phyloP scores from a whole-genome alignment of 75 land plant genomes.

The Cunninghamia lanceolata region DNA sequence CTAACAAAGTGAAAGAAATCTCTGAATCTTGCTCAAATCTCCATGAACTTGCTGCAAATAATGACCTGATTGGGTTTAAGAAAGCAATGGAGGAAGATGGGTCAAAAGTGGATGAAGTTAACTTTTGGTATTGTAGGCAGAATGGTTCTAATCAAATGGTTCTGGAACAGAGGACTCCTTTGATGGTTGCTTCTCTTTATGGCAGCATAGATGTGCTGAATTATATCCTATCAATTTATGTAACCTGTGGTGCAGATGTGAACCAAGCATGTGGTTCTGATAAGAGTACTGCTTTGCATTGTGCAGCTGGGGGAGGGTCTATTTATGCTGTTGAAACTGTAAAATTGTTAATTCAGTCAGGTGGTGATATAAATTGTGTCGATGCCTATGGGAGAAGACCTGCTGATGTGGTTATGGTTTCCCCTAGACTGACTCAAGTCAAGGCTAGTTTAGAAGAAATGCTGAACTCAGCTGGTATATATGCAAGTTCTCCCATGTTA shows the following conservation, averaged over 20 bases:
- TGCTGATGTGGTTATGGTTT: constrained; percentile 46
- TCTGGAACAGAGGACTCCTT: constrained; percentile 53
- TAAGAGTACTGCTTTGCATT: constrained; percentile 70
- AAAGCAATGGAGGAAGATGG: constrained; percentile 33
- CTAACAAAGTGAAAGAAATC: background rate
- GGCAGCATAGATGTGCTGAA: constrained; percentile 64
- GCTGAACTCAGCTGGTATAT: constrained; percentile 14
- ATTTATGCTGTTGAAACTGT: constrained; percentile 36
- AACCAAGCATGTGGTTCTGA: constrained; percentile 53
- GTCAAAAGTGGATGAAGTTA: constrained; percentile 46
- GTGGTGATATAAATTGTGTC: constrained; percentile 44
- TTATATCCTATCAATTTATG: constrained; percentile 35
- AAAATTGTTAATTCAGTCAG: constrained; percentile 50
- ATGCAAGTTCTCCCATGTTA: constrained; percentile 1
- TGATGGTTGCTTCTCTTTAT: constrained; percentile 77
- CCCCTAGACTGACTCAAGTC: constrained; percentile 24
- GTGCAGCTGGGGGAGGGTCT: constrained; percentile 82
- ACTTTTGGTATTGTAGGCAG: constrained; percentile 56
- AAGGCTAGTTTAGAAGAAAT: constrained; percentile 37
- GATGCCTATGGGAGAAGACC: constrained; percentile 63
- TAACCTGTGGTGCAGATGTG: constrained; percentile 37
- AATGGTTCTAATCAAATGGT: constrained; percentile 51
- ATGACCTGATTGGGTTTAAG: constrained; percentile 62
- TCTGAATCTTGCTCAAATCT: constrained; percentile 42
- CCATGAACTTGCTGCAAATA: constrained; percentile 67